Percentiles rank a stretch among this genome's conserved stretches.
Evolutionary conservation across 495 filamentous ascomycete genomes (phyloP).

Genomic region (Bacidia gigantensis): DNA sequence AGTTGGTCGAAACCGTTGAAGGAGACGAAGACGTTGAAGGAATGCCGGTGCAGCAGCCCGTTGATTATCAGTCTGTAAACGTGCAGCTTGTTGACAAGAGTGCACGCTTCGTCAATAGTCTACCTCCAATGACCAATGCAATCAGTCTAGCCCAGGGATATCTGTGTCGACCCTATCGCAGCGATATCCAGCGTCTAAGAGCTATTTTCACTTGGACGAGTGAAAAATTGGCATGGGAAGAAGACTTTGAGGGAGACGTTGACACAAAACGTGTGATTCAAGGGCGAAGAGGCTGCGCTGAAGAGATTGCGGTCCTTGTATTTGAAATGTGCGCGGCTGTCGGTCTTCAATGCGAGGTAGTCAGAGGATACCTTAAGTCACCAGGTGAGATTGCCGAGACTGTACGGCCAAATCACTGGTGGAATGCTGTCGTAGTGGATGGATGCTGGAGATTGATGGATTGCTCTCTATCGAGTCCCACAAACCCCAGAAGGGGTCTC

Average conservation of each 20-base stretch:
- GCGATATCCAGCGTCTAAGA: slow-evolving; percentile 81
- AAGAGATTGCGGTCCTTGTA: slow-evolving; percentile 81
- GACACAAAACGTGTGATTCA: slow-evolving; percentile 76
- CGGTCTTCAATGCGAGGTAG: slow-evolving; percentile 70
- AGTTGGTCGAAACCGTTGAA: slow-evolving; percentile 69
- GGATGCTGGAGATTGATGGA: slow-evolving; percentile 96
- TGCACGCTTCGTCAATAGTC: slow-evolving; percentile 72
- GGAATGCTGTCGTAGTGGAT: slow-evolving; percentile 91
- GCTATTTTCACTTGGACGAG: slow-evolving; percentile 96
- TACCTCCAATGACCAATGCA: slow-evolving; percentile 83
- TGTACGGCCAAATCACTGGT: slow-evolving; percentile 87
- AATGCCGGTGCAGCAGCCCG: slow-evolving; percentile 65
- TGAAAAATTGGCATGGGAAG: slow-evolving; percentile 94
- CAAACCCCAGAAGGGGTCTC: slow-evolving; percentile 60
- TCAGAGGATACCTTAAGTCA: slow-evolving; percentile 77
- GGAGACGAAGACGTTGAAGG: slow-evolving; percentile 86
- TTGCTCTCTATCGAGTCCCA: slow-evolving; percentile 79
- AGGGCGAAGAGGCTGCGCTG: slow-evolving; percentile 67
- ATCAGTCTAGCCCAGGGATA: slow-evolving; percentile 78
- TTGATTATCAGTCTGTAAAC: slow-evolving; percentile 68
- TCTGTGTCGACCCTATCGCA: slow-evolving; percentile 86
- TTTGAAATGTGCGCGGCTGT: slow-evolving; percentile 88
- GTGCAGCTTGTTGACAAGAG: slow-evolving; percentile 86
- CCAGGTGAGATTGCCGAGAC: slow-evolving; percentile 77
- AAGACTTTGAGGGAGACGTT: slow-evolving; percentile 66